Base-by-base conservation (phyloP, 2,329 filamentous ascomycete species). In the Mollisia scopiformis region DNA sequence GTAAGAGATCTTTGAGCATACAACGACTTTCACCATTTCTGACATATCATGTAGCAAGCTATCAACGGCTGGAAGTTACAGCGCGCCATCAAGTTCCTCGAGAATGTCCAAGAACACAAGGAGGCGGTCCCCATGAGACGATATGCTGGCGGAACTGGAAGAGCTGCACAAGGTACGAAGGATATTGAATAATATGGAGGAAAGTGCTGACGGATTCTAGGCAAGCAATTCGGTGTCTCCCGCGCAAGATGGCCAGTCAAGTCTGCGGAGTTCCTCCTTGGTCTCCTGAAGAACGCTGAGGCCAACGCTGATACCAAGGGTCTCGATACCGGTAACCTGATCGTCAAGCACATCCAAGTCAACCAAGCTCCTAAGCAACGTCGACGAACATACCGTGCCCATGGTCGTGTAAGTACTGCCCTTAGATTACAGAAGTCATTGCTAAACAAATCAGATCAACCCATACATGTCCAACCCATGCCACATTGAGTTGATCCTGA, bases 261-360 rank as follows among this genome's bases (percentile, higher is more conserved):
- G 92, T 97, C 93, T 66, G 96, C 96, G 81, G 89, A 97, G 86
- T 97, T 96, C 87, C 88, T 99, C 69, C 89, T 97, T 81, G 91
- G 90, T 78, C 92, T 99, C 75, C 91, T 99, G 75, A 95, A 93
- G 88, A 97, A 97, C 84, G 93, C 93, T 72, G 93, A 96, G 86
- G 89, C 93, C 84, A 97, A 97, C 82, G 93, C 93, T 79, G 93
- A 97, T 75, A 91, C 91, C 81, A 97, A 97, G 88, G 93, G 93
- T 76, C 92, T 97, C 77, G 93, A 99, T 84, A 98, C 93, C 78
- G 89, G 89, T 84, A 96, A 96, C 87, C 86, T 99, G 78, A 84
- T 98, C 79, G 91, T 99, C 84, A 97, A 97, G 92, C 96, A 97
- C 91, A 99, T 99, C 84, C 95, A 99, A 87, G 95, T 99, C 88